phyloP scores from a whole-genome alignment of 2,329 filamentous ascomycete genomes.

The Alternaria triticimaculans region DNA sequence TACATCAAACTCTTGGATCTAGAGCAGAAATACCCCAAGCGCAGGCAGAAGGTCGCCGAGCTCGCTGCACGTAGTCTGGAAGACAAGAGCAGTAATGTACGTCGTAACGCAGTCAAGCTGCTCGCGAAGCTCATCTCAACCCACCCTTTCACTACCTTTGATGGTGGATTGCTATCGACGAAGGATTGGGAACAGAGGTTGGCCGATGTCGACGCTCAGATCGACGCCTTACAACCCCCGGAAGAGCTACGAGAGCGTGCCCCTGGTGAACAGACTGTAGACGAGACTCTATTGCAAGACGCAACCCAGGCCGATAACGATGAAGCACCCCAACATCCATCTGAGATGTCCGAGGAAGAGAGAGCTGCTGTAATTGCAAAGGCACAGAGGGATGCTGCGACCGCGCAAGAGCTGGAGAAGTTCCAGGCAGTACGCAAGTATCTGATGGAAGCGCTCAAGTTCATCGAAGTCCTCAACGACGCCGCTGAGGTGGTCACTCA shows the following conservation, averaged over 20 bases:
- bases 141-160: conserved; percentile 74
- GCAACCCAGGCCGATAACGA: conserved; percentile 75
- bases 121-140: conserved; percentile 88
- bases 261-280: conserved; percentile 71
- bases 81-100: conserved; percentile 97
- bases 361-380: conserved; percentile 76
- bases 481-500: conserved; percentile 83
- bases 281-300: conserved; percentile 82
- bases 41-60: conserved; percentile 85
- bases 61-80: conserved; percentile 87
- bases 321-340: conserved; percentile 55
- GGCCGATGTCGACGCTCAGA: conserved; percentile 80
- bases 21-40: conserved; percentile 89
- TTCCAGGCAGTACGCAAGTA: conserved; percentile 88
- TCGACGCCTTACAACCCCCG: conserved; percentile 82
- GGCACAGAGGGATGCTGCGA: conserved; percentile 84
- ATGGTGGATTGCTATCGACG: conserved; percentile 77
- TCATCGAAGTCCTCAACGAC: conserved; percentile 88
- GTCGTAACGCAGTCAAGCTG: conserved; percentile 92
- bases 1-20: conserved; percentile 90
- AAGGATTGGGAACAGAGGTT: conserved; percentile 86
- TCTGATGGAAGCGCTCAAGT: conserved; percentile 90
- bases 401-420: conserved; percentile 85
- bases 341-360: conserved; percentile 81
- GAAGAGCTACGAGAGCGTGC: conserved; percentile 73